A percentile compares a stretch with the other conserved stretches of the same genome.
Evolutionary conservation across 169 alveolate genomes (phyloP).

Genomic region (Plasmodium inui): DNA sequence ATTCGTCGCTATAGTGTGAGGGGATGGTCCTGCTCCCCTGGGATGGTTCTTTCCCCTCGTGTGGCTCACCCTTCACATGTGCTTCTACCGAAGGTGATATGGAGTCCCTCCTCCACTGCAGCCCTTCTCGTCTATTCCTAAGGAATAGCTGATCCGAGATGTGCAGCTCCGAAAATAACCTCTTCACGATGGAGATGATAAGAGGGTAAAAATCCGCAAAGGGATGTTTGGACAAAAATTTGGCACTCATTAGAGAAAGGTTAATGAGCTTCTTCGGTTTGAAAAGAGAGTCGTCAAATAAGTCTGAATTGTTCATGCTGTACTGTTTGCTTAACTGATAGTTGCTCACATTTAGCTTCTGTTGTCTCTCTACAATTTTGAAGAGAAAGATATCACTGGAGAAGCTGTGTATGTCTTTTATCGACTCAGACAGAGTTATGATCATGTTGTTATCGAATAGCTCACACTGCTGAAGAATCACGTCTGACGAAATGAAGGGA

Average conservation of each 20-base stretch:
- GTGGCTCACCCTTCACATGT: not conserved
- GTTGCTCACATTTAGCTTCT: slow-evolving; percentile 34
- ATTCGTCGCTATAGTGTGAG: not conserved
- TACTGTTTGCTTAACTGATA: slow-evolving; percentile 42
- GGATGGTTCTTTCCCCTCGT: not conserved
- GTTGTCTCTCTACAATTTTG: slow-evolving; percentile 70
- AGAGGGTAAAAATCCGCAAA: slow-evolving; percentile 41
- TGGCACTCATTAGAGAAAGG: slow-evolving; percentile 48
- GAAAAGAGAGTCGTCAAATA: slow-evolving; percentile 28
- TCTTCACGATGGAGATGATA: slow-evolving; percentile 29
- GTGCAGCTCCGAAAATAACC: slow-evolving; percentile 62
- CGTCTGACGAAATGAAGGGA: slow-evolving; percentile 40
- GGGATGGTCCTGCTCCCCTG: not conserved
- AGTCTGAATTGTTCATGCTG: slow-evolving; percentile 29
- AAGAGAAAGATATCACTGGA: slow-evolving; percentile 51
- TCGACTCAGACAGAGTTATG: slow-evolving; percentile 59
- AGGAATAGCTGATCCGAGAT: slow-evolving; percentile 16
- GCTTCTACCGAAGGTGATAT: not conserved
- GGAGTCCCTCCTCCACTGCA: not conserved
- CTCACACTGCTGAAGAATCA: slow-evolving; percentile 52
- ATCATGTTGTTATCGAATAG: slow-evolving; percentile 61
- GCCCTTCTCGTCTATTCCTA: not conserved
- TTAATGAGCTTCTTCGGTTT: slow-evolving; percentile 48
- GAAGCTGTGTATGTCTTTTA: slow-evolving; percentile 33
- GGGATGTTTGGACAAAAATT: slow-evolving; percentile 59